phyloP scores from a whole-genome alignment of 164 flowering plant genomes.

The Annona squamosa region DNA sequence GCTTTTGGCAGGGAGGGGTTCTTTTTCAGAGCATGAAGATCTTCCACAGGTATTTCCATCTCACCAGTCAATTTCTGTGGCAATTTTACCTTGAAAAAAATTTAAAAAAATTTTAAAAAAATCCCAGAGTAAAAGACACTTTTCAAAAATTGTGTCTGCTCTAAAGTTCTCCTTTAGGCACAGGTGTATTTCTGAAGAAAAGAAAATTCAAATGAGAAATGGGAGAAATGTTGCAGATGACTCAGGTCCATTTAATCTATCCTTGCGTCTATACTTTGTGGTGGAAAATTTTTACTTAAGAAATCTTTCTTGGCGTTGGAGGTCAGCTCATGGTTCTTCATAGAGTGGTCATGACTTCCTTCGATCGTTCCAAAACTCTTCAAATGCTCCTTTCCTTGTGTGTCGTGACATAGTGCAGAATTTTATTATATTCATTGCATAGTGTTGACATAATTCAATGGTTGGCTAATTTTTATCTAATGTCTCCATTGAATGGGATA shows the following conservation, averaged over 20 bases:
- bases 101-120: too few species aligned
- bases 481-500: slow-evolving; percentile 26
- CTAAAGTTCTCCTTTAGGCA: neutral
- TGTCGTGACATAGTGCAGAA: neutral
- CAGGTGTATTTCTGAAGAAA: neutral
- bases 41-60: slow-evolving; percentile 61
- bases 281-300: too few species aligned
- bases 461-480: neutral
- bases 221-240: neutral
- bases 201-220: neutral
- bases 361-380: too few species aligned
- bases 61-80: neutral
- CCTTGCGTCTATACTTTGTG: too few species aligned
- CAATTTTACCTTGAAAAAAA: neutral
- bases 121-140: too few species aligned
- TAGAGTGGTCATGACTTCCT: neutral
- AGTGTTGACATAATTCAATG: neutral
- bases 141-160: neutral
- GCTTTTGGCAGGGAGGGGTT: slow-evolving; percentile 74
- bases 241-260: too few species aligned
- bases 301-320: neutral
- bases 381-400: neutral
- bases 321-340: neutral
- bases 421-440: neutral
- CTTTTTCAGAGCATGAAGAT: slow-evolving; percentile 81